These are phyloP conservation scores for Cordyceps tenuipes DNA, from an alignment of 2,329 filamentous ascomycete genomes.

Conservation along the genomic window DNA sequence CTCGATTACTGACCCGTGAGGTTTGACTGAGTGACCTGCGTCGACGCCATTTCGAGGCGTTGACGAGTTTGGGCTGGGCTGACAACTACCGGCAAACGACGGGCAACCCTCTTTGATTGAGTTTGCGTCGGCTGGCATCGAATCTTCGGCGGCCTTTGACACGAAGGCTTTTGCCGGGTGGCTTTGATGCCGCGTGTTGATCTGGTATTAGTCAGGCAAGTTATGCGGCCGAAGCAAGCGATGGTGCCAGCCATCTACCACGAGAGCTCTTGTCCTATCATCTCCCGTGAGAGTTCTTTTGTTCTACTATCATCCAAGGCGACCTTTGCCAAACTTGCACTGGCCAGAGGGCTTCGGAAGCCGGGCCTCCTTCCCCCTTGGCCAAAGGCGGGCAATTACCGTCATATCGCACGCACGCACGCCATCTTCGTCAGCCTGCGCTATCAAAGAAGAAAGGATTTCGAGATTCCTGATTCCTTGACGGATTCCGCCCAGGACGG, in stretches of 20 bases:
- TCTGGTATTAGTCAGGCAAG: not conserved
- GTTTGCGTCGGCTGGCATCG: not conserved
- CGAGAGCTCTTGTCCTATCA: no score
- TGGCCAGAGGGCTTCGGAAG: not conserved
- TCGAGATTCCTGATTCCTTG: no score
- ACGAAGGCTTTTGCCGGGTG: no score
- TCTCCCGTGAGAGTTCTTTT: not conserved
- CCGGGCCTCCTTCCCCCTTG: not conserved
- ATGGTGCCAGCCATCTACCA: not conserved
- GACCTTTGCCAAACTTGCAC: not conserved
- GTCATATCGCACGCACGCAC: not conserved
- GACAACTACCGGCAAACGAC: not conserved
- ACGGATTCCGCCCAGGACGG: not conserved
- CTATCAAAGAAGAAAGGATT: not conserved
- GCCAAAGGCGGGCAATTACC: not conserved
- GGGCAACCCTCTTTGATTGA: slow-evolving; percentile 3
- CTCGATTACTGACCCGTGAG: not conserved
- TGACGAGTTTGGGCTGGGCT: not conserved
- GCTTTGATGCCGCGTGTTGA: not conserved
- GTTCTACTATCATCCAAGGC: not conserved
- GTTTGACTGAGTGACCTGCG: not conserved
- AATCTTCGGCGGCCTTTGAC: not conserved
- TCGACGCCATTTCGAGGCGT: not conserved
- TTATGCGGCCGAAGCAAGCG: not conserved
- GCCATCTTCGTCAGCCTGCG: not conserved